Conservation (phyloP, 176 grass and related monocot species). For the Olyra latifolia region DNA sequence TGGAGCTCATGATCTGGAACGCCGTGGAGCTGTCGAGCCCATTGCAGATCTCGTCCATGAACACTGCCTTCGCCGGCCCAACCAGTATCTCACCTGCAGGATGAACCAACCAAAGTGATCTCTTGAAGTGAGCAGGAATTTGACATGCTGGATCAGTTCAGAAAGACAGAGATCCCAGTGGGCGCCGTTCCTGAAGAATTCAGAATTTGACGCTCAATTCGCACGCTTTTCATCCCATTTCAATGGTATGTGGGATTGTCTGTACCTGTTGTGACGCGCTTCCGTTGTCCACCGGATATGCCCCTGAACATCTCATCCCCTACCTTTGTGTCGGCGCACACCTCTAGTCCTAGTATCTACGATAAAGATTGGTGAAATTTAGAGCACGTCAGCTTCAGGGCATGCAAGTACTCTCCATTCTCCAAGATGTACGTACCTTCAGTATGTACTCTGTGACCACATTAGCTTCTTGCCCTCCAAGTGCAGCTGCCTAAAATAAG, state of each 20-base stretch:
- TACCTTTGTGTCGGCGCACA: slow-evolving; percentile 34
- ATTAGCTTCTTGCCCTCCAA: slow-evolving; percentile 54
- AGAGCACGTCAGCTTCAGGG: not conserved
- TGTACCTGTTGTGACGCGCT: slow-evolving; percentile 54
- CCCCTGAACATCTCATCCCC: slow-evolving; percentile 61
- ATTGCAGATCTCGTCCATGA: slow-evolving; percentile 28
- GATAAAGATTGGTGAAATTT: not conserved
- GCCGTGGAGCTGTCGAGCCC: slow-evolving; percentile 14
- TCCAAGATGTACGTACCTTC: slow-evolving; percentile 38
- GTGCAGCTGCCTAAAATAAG: slow-evolving; percentile 41
- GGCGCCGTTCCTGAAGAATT: too few relatives aligned
- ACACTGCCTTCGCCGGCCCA: not conserved
- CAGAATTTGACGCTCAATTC: too few relatives aligned
- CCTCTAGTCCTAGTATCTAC: slow-evolving; percentile 13
- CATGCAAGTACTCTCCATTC: not conserved
- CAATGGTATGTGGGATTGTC: too few relatives aligned
- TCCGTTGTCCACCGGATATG: slow-evolving; percentile 62
- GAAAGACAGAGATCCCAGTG: not conserved
- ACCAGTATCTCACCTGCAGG: slow-evolving; percentile 27
- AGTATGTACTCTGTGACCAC: slow-evolving; percentile 62
- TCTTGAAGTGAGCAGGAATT: not conserved
- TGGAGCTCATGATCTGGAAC: slow-evolving; percentile 15
- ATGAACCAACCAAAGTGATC: not conserved
- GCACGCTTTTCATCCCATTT: too few relatives aligned
- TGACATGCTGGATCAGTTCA: not conserved